Conservation (phyloP, 2,329 filamentous ascomycete species). For the Xylaria sp. region DNA sequence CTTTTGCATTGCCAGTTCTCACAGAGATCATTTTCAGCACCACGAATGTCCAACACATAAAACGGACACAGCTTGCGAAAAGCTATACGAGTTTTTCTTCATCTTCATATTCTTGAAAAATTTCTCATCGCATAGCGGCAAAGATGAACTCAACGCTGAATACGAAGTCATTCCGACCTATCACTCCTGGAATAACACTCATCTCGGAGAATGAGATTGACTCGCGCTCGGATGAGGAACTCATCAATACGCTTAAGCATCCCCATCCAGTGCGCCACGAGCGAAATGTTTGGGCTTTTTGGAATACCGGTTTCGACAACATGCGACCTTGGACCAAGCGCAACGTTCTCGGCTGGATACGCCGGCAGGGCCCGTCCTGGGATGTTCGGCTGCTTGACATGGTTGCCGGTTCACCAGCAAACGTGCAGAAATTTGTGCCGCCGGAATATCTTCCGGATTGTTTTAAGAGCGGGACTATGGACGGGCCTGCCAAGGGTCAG, state of each 20-base stretch:
- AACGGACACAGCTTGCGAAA: too few species aligned
- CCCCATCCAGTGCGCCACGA: not conserved
- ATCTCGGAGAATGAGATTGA: not conserved
- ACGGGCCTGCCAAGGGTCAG: not conserved
- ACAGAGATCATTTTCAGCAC: too few species aligned
- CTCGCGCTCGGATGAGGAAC: not conserved
- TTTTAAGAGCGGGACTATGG: not conserved
- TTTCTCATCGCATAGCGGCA: not conserved
- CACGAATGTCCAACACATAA: too few species aligned
- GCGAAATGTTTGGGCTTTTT: not conserved
- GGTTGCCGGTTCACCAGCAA: not conserved
- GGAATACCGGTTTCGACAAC: not conserved
- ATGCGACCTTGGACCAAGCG: not conserved
- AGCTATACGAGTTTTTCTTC: too few species aligned
- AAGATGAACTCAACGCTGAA: not conserved
- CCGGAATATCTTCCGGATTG: not conserved
- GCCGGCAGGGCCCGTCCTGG: not conserved
- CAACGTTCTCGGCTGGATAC: not conserved
- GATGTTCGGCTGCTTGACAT: not conserved
- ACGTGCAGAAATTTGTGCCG: not conserved
- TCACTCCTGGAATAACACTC: not conserved
- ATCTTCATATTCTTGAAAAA: not conserved
- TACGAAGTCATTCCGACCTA: not conserved
- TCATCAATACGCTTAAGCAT: not conserved
- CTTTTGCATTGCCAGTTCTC: too few species aligned